A percentile compares a stretch with the other conserved stretches of the same genome.
Evolutionary conservation across 768 basidiomycete species (phyloP).

Genomic region (Peribolospora baueri): DNA sequence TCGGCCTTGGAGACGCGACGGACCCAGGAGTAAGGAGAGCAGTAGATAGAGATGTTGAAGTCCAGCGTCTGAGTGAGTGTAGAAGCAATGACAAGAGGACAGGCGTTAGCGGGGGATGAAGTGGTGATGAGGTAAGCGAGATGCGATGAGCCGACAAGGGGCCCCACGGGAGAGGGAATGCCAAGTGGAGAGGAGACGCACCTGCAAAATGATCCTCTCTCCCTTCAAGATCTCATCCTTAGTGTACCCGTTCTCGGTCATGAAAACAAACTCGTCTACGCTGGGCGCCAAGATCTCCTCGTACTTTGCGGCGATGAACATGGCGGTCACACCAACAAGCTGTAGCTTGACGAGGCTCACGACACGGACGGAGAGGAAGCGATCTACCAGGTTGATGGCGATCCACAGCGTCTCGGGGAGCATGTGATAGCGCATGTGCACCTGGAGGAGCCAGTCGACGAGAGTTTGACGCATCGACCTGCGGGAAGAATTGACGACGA

Average conservation of each 20-base stretch:
- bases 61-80: constrained; percentile 39
- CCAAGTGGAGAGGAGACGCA: constrained; percentile 2
- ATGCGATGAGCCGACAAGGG: not conserved
- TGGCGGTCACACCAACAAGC: constrained; percentile 90
- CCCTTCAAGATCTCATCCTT: constrained; percentile 95
- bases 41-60: constrained; percentile 87
- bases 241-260: constrained; percentile 84
- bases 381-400: constrained; percentile 84
- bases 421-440: constrained; percentile 96
- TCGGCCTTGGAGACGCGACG: constrained; percentile 95
- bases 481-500: constrained; percentile 13
- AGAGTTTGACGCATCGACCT: constrained; percentile 92
- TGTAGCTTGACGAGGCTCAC: constrained; percentile 77
- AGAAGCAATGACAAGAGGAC: not conserved
- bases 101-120: not conserved
- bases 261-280: constrained; percentile 93
- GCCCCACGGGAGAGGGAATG: not conserved
- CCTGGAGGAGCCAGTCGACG: constrained; percentile 94
- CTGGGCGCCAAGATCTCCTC: constrained; percentile 90
- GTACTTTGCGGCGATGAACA: constrained; percentile 98
- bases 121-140: not conserved
- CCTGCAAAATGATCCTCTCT: constrained; percentile 77
- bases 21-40: constrained; percentile 98
- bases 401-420: constrained; percentile 98
- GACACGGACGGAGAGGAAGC: constrained; percentile 66